These are phyloP conservation scores for Cladobotryum protrusum DNA, from an alignment of 2,329 filamentous ascomycete genomes.

Conservation along the genomic window DNA sequence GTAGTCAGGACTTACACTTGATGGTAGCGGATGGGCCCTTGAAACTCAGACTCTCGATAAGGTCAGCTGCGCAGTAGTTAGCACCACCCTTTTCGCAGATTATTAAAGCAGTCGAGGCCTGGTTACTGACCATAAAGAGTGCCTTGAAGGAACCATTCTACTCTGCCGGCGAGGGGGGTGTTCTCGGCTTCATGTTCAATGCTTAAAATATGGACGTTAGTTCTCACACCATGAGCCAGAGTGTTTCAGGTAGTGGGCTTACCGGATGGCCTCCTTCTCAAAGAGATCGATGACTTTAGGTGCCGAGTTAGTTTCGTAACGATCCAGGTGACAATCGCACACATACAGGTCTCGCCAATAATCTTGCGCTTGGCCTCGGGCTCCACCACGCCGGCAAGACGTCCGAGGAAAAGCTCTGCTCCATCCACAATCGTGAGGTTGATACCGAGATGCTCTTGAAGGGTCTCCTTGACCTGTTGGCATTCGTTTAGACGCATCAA, in stretches of 20 bases:
- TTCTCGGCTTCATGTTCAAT: constrained; percentile 67
- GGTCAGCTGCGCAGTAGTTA: neutral
- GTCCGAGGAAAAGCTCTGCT: constrained; percentile 66
- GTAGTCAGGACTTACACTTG: neutral
- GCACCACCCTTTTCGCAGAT: neutral
- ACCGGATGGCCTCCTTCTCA: constrained; percentile 59
- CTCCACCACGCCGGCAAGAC: constrained; percentile 67
- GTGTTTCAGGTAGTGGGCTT: too few species aligned
- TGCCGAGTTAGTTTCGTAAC: constrained; percentile 2
- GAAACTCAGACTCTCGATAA: neutral
- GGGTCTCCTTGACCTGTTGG: constrained; percentile 70
- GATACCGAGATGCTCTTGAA: constrained; percentile 75
- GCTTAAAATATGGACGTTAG: constrained; percentile 13
- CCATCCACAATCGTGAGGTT: constrained; percentile 86
- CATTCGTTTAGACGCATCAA: constrained; percentile 78
- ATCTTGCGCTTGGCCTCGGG: constrained; percentile 89
- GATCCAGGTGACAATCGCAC: neutral
- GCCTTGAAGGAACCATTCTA: constrained; percentile 83
- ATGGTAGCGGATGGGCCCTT: neutral
- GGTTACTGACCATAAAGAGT: constrained; percentile 26
- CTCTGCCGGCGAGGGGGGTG: constrained; percentile 62
- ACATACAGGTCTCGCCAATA: constrained; percentile 60
- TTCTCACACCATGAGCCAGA: too few species aligned
- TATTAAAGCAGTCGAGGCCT: too few species aligned
- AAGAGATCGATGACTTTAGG: constrained; percentile 52